Conservation (phyloP, 2,329 filamentous ascomycete species). For the Aspergillus sergii region DNA sequence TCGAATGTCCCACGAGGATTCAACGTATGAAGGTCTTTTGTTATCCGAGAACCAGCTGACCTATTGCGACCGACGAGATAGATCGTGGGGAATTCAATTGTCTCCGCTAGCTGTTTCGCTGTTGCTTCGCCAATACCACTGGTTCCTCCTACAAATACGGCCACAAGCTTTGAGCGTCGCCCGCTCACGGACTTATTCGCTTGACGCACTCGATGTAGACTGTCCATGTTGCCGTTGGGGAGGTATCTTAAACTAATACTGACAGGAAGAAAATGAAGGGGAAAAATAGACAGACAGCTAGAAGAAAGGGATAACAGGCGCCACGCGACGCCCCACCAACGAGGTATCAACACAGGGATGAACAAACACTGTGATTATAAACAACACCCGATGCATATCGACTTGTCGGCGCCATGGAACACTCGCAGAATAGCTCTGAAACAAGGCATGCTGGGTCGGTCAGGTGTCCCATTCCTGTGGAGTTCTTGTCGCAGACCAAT, state of each 20-base stretch:
- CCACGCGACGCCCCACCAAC: background rate
- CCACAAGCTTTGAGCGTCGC: constrained; percentile 30
- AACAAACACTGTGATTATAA: background rate
- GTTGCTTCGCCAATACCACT: constrained; percentile 55
- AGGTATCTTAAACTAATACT: background rate
- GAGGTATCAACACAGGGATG: background rate
- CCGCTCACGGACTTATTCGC: background rate
- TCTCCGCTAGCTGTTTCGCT: constrained; percentile 47
- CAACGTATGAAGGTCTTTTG: constrained; percentile 44
- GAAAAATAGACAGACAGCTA: background rate
- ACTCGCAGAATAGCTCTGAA: too few species aligned
- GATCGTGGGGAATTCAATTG: constrained; percentile 40
- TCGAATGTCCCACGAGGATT: constrained; percentile 36
- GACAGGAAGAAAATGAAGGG: background rate
- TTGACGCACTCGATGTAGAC: background rate
- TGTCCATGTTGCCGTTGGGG: background rate
- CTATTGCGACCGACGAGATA: constrained; percentile 52
- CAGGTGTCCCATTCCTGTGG: too few species aligned
- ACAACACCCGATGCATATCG: background rate
- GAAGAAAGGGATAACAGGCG: background rate
- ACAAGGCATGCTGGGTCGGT: too few species aligned
- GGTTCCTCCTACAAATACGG: constrained; percentile 55
- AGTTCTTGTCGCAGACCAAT: too few species aligned
- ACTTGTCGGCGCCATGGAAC: background rate
- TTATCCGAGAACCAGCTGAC: constrained; percentile 46